These are phyloP conservation scores for Persicaria maculosa DNA, from an alignment of 148 eudicot genomes.

Conservation along the genomic window DNA sequence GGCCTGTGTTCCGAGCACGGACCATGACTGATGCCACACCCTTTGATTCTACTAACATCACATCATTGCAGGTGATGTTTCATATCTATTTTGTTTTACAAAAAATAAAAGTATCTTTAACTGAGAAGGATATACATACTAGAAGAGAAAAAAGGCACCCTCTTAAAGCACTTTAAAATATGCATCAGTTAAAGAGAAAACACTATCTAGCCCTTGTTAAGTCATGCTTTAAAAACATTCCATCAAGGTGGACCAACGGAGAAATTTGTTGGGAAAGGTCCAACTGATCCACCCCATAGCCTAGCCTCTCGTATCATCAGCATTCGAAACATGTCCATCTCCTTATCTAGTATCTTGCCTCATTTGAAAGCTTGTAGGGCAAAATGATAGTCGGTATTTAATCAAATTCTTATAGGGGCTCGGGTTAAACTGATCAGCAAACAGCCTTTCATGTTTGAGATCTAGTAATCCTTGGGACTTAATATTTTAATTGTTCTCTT, in stretches of 20 bases:
- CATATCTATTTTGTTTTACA: background rate
- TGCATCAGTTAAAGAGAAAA: no score
- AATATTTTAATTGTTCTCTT: background rate
- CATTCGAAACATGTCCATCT: background rate
- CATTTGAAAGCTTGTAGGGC: background rate
- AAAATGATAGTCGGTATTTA: background rate
- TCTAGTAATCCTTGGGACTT: background rate
- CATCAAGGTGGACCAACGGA: background rate
- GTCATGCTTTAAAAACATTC: no score
- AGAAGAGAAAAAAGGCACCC: background rate
- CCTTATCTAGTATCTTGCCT: background rate
- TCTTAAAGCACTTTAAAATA: no score
- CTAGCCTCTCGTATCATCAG: background rate
- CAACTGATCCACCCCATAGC: background rate
- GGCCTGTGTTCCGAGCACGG: slow-evolving; percentile 82
- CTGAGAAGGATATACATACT: background rate
- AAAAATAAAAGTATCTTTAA: background rate
- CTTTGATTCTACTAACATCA: slow-evolving; percentile 60
- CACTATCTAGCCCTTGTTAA: no score
- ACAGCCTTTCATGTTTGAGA: background rate
- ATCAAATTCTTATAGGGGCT: background rate
- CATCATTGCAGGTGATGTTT: slow-evolving; percentile 68
- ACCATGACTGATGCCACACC: slow-evolving; percentile 76
- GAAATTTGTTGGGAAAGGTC: background rate
- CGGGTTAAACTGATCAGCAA: background rate